Evolutionary conservation across 2,329 filamentous ascomycete genomes (phyloP).

Genomic region (Arachnomyces sp.): DNA sequence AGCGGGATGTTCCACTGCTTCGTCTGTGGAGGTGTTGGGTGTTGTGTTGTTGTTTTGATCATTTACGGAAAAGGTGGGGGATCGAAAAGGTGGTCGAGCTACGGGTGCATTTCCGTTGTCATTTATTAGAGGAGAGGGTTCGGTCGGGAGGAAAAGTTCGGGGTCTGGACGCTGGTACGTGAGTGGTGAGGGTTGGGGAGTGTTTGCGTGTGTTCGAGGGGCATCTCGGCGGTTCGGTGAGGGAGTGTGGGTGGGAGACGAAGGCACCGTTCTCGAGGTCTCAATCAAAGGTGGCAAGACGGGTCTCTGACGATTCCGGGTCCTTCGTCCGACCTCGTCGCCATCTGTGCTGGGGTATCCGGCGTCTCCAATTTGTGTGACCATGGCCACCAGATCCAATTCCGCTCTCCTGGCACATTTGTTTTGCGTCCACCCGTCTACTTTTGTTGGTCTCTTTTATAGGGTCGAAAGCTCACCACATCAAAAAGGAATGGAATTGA

Average conservation of each 20-base stretch:
- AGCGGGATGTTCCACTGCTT: constrained; percentile 18
- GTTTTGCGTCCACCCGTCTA: constrained; percentile 16
- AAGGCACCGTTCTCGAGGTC: constrained; percentile 14
- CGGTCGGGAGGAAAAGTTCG: constrained; percentile 1
- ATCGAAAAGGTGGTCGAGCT: constrained; percentile 14
- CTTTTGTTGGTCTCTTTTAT: background rate
- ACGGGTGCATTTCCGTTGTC: constrained; percentile 7
- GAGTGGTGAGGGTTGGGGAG: constrained; percentile 10
- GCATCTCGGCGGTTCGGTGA: constrained; percentile 13
- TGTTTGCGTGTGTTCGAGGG: constrained; percentile 12
- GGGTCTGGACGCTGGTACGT: background rate
- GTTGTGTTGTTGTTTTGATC: too few species aligned
- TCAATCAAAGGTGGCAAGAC: constrained; percentile 8
- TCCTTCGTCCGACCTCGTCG: constrained; percentile 15
- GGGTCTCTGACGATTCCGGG: constrained; percentile 12
- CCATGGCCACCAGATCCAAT: constrained; percentile 34
- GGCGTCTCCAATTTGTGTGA: constrained; percentile 34
- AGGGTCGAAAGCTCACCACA: too few species aligned
- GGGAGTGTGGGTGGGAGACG: constrained; percentile 13
- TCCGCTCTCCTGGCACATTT: constrained; percentile 34
- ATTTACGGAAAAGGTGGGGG: constrained; percentile 14
- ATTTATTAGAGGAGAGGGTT: background rate
- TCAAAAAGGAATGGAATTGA: constrained; percentile 2
- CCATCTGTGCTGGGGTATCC: constrained; percentile 25
- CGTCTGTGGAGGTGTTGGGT: constrained; percentile 10